Evolutionary conservation across 2,329 filamentous ascomycete species (phyloP).

Genomic region (Macrophomina pseudophaseolina): DNA sequence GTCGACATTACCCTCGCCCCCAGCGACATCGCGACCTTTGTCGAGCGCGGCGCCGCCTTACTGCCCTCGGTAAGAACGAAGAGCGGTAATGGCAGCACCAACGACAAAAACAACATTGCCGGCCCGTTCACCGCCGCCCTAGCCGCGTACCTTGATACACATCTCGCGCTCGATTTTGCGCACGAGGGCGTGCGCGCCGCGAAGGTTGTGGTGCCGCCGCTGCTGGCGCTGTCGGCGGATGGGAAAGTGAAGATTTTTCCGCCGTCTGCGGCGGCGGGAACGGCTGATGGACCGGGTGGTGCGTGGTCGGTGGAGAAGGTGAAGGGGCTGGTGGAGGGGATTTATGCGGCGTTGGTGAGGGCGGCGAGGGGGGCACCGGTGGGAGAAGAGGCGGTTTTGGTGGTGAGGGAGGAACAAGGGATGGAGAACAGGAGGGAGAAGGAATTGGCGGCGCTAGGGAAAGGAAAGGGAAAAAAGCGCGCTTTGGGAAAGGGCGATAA

Average conservation of each 20-base stretch:
- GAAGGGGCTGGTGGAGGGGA: background rate
- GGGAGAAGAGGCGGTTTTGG: background rate
- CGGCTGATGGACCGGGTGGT: background rate
- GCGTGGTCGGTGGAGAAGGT: conserved; percentile 27
- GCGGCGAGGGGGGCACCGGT: conserved; percentile 11
- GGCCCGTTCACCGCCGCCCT: conserved; percentile 49
- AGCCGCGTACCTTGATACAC: conserved; percentile 43
- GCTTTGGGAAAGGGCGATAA: background rate
- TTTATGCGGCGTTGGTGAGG: background rate
- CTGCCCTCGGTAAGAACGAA: conserved; percentile 7
- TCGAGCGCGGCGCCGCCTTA: conserved; percentile 35
- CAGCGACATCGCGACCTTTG: conserved; percentile 46
- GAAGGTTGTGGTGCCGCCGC: conserved; percentile 45
- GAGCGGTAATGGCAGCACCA: background rate
- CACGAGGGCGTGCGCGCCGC: conserved; percentile 48
- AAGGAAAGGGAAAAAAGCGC: conserved; percentile 9
- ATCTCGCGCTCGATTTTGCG: conserved; percentile 49
- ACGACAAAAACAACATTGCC: conserved; percentile 32
- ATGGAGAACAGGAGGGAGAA: background rate
- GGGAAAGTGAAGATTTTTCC: conserved; percentile 49
- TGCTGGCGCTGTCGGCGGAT: conserved; percentile 40
- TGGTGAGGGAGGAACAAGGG: background rate
- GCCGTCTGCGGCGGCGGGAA: conserved; percentile 30
- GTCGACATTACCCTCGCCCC: conserved; percentile 50
- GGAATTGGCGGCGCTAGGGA: background rate